A percentile compares a stretch with the other conserved stretches of the same genome.
phyloP scores from a whole-genome alignment of 108 stramenopile species.

The Cyclotella sp. region DNA sequence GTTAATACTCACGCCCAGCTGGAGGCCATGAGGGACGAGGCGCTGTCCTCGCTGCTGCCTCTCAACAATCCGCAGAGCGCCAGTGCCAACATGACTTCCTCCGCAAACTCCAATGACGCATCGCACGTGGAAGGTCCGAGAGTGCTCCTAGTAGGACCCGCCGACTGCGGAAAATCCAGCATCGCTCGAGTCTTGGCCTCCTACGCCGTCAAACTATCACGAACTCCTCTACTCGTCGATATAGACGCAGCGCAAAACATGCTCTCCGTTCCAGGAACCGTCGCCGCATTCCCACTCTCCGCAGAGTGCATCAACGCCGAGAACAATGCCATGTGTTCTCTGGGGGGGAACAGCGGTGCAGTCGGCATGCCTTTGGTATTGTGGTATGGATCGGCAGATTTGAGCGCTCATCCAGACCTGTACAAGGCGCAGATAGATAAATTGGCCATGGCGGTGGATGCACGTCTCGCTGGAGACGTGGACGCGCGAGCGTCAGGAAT shows the following conservation, averaged over 20 bases:
- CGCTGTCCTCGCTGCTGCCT: conserved; percentile 38
- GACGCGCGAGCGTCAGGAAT: conserved; percentile 77
- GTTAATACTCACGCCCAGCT: conserved; percentile 93
- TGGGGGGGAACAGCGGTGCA: conserved; percentile 24
- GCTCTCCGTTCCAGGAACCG: conserved; percentile 78
- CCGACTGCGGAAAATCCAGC: conserved; percentile 87
- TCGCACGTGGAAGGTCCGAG: conserved; percentile 65
- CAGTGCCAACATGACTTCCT: not conserved
- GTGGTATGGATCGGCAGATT: conserved; percentile 73
- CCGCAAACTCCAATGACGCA: conserved; percentile 1
- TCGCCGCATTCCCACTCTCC: conserved; percentile 70
- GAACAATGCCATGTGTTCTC: conserved; percentile 64
- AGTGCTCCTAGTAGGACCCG: conserved; percentile 78
- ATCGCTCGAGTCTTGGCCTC: conserved; percentile 68
- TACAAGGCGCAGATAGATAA: conserved; percentile 80
- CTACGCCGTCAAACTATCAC: conserved; percentile 85
- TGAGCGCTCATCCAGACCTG: conserved; percentile 63
- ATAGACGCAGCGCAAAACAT: conserved; percentile 82
- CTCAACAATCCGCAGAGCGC: conserved; percentile 15
- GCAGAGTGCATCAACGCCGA: conserved; percentile 62
- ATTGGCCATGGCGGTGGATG: conserved; percentile 65
- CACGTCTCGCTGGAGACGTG: conserved; percentile 58
- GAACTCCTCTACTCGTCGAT: conserved; percentile 83
- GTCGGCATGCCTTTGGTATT: conserved; percentile 70
- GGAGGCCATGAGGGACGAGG: conserved; percentile 89